Conservation (phyloP, 305 asterid species). For the Fraxinus xanthoxyloides region DNA sequence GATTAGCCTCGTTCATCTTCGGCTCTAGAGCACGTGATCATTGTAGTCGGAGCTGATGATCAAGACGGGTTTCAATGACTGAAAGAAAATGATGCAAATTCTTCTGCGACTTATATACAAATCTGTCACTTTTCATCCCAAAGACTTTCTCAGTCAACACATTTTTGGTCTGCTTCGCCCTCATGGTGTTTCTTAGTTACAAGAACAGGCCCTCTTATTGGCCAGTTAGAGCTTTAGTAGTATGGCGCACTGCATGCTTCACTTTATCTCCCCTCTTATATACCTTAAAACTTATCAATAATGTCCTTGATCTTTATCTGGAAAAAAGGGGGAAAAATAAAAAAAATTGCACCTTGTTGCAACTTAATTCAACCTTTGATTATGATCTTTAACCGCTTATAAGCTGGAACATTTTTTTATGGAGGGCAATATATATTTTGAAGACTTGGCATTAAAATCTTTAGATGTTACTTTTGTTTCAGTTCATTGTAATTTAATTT, state of each 20-base stretch:
- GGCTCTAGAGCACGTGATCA: background rate
- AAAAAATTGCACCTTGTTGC: background rate
- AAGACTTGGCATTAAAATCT: background rate
- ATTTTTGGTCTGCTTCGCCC: background rate
- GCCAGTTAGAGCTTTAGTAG: background rate
- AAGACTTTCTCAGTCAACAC: background rate
- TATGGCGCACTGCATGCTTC: background rate
- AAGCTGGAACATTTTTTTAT: background rate
- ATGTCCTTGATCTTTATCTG: background rate
- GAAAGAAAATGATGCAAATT: background rate
- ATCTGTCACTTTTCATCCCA: background rate
- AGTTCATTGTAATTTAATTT: background rate
- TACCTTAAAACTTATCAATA: background rate
- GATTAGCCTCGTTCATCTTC: background rate
- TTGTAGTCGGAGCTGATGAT: background rate
- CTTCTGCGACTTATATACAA: background rate
- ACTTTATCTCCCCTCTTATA: background rate
- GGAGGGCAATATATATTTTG: background rate
- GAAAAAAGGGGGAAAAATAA: background rate
- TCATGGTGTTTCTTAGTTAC: background rate
- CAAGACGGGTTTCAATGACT: background rate
- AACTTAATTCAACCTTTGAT: background rate
- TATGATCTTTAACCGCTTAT: background rate
- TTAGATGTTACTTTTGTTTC: background rate
- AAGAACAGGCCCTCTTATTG: background rate